Conservation (phyloP, 768 basidiomycete species). For the Trametes coccinea region DNA sequence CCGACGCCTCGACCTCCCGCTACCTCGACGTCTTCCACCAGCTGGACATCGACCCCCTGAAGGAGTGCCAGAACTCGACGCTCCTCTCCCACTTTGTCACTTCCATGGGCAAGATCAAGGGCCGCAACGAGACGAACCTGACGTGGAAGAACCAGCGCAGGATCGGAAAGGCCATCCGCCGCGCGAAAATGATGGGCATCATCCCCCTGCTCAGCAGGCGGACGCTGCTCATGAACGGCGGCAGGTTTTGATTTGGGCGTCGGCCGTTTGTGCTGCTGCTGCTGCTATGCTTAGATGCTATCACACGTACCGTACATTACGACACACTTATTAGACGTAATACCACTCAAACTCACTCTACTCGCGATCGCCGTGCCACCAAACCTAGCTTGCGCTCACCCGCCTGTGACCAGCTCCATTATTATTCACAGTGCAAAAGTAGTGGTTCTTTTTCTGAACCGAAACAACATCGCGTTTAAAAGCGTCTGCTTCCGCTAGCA, state of each 20-base stretch:
- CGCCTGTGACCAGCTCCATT: no score
- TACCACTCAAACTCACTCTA: no score
- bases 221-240: neutral
- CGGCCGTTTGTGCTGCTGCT: neutral
- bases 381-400: no score
- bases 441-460: no score
- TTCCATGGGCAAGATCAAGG: conserved; percentile 78
- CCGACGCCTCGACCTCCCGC: conserved; percentile 53
- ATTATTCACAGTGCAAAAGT: no score
- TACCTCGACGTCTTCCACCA: conserved; percentile 69
- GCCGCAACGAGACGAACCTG: conserved; percentile 67
- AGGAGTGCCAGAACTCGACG: conserved; percentile 60
- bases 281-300: neutral
- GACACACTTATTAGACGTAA: neutral
- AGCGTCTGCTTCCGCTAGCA: neutral
- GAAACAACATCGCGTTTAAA: neutral
- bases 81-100: conserved; percentile 62
- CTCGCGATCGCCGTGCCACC: no score
- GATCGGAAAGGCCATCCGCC: conserved; percentile 80
- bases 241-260: neutral
- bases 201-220: conserved; percentile 49
- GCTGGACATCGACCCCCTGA: conserved; percentile 70
- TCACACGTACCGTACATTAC: conserved; percentile 8
- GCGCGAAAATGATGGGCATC: conserved; percentile 90
- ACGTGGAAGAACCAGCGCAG: conserved; percentile 78